Evolutionary conservation across 305 asterid genomes (phyloP).

Genomic region (Ilex paraguariensis): DNA sequence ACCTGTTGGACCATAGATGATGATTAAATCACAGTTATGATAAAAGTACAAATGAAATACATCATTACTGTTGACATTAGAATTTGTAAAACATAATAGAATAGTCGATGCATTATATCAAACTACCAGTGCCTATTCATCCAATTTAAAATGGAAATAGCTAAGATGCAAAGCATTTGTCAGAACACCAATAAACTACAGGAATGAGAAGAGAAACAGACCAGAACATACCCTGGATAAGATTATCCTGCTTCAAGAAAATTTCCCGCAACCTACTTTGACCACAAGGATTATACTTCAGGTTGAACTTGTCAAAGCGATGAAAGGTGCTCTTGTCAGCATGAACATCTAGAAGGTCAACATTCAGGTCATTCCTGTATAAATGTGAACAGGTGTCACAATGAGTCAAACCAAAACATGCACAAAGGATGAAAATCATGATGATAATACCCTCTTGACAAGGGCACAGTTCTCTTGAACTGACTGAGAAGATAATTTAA

Average conservation of each 20-base stretch:
- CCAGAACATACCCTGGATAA: constrained; percentile 77
- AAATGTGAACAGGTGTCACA: constrained; percentile 2
- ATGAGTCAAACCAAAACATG: constrained; percentile 13
- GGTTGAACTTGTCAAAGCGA: constrained; percentile 97
- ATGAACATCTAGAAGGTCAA: constrained; percentile 93
- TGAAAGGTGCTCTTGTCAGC: constrained; percentile 99
- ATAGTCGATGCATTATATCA: too few species aligned
- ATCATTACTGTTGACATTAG: too few species aligned
- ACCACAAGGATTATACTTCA: constrained; percentile 98
- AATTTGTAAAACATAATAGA: too few species aligned
- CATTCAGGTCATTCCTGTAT: constrained; percentile 91
- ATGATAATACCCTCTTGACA: background rate
- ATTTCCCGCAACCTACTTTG: constrained; percentile 99
- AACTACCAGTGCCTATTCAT: too few species aligned
- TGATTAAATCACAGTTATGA: background rate
- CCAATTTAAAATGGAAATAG: too few species aligned
- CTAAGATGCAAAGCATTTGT: too few species aligned
- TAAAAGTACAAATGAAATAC: background rate
- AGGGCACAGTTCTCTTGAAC: constrained; percentile 13
- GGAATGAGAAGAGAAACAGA: constrained; percentile 11
- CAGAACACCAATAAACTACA: too few species aligned
- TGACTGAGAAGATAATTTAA: constrained; percentile 10
- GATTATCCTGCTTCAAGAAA: constrained; percentile 98
- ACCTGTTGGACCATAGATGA: constrained; percentile 39
- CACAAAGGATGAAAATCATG: constrained; percentile 5